phyloP scores from a whole-genome alignment of 2,329 filamentous ascomycete genomes.

The Xylariaceae sp. region DNA sequence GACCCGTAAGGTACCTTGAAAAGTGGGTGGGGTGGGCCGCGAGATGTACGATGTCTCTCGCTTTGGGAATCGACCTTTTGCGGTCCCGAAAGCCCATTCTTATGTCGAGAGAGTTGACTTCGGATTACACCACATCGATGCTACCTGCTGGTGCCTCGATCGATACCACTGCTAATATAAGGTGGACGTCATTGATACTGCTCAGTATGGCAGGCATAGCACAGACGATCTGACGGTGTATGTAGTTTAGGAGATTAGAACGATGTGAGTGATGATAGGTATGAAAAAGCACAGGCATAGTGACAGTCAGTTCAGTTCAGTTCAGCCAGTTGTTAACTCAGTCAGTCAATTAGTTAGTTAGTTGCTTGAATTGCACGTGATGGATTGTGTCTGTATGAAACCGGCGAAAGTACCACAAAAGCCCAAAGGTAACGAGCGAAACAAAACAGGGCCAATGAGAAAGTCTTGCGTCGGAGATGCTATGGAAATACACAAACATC shows the following conservation, averaged over 20 bases:
- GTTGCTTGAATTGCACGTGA: constrained; percentile 4
- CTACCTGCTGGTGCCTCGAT: too few species aligned
- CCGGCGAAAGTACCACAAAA: not conserved
- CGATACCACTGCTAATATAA: too few species aligned
- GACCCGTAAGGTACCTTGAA: not conserved
- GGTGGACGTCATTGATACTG: too few species aligned
- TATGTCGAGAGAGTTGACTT: not conserved
- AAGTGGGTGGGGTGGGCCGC: not conserved
- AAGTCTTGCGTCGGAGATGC: not conserved
- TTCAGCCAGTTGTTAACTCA: too few species aligned
- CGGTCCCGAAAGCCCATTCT: not conserved
- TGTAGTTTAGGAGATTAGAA: too few species aligned
- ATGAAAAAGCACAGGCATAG: too few species aligned
- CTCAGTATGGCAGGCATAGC: too few species aligned
- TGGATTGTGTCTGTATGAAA: not conserved
- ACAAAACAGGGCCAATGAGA: not conserved
- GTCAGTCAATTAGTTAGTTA: too few species aligned
- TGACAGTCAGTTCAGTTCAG: too few species aligned
- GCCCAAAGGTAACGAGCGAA: not conserved
- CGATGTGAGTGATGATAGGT: too few species aligned
- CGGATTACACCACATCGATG: too few species aligned
- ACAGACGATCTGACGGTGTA: too few species aligned
- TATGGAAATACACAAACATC: not conserved
- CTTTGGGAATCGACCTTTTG: not conserved
- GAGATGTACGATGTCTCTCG: not conserved